Conservation (phyloP, 2,329 filamentous ascomycete species). For the Periconia sp. region DNA sequence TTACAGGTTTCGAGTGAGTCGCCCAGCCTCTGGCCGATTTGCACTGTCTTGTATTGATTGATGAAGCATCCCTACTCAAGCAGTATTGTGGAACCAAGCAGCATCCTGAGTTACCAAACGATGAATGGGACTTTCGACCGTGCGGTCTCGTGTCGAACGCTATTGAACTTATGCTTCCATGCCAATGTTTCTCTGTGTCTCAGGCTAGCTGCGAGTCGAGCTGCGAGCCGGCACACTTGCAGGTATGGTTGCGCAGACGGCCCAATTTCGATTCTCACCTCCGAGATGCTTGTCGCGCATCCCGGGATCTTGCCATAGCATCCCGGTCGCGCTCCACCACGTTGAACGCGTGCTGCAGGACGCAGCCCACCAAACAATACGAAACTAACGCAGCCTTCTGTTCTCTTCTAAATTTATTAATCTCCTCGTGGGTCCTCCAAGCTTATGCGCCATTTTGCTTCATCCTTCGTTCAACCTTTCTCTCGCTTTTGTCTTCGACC, state of each 20-base stretch:
- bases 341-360: constrained; percentile 41
- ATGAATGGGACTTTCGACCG: too few species aligned
- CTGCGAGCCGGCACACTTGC: too few species aligned
- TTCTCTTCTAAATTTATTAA: constrained; percentile 41
- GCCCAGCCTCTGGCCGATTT: constrained; percentile 17
- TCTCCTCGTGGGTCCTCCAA: constrained; percentile 36
- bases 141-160: too few species aligned
- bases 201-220: too few species aligned
- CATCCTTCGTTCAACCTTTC: constrained; percentile 31
- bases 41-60: too few species aligned
- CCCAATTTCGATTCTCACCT: constrained; percentile 28
- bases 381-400: constrained; percentile 34
- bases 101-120: too few species aligned
- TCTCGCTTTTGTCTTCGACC: constrained; percentile 25
- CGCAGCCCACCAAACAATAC: constrained; percentile 41
- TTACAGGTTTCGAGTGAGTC: constrained; percentile 4
- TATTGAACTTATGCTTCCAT: constrained; percentile 29
- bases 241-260: constrained; percentile 29
- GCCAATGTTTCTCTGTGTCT: constrained; percentile 32
- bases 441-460: constrained; percentile 24
- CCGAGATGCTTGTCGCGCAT: constrained; percentile 37
- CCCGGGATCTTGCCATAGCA: constrained; percentile 30
- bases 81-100: too few species aligned
- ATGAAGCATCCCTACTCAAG: too few species aligned
- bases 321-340: constrained; percentile 35